Percentiles rank a stretch among this genome's conserved stretches.
phyloP scores from a whole-genome alignment of 331 rosid species.

The Quercus lobata region DNA sequence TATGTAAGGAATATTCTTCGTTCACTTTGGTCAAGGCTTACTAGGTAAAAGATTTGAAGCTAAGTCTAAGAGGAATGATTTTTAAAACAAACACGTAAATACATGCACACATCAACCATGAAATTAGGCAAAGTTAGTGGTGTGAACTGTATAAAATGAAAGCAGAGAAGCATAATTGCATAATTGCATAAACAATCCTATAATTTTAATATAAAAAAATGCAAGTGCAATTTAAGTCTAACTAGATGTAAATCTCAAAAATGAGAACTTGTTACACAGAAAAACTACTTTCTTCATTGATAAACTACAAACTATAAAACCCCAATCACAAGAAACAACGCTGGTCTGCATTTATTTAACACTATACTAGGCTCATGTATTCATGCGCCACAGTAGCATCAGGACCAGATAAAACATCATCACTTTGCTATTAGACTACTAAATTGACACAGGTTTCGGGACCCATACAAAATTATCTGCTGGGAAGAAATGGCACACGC shows the following conservation, averaged over 20 bases:
- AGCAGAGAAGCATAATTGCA: too few relatives aligned
- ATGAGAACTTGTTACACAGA: neutral
- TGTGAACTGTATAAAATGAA: too few relatives aligned
- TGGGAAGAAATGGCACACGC: conserved; percentile 86
- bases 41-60: too few relatives aligned
- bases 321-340: neutral
- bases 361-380: neutral
- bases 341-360: neutral
- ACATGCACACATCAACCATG: too few relatives aligned
- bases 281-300: neutral
- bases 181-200: too few relatives aligned
- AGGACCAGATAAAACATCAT: neutral
- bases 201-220: too few relatives aligned
- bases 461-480: conserved; percentile 60
- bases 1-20: too few relatives aligned
- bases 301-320: neutral
- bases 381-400: neutral
- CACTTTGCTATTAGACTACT: neutral
- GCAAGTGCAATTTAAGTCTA: too few relatives aligned
- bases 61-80: too few relatives aligned
- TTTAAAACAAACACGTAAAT: too few relatives aligned
- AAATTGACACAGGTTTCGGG: conserved; percentile 20
- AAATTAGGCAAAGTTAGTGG: too few relatives aligned
- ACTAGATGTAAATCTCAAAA: neutral
- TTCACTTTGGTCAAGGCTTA: too few relatives aligned